Evolutionary conservation across 2,329 filamentous ascomycete species (phyloP).

Genomic region (Hirsutella rhossiliensis): DNA sequence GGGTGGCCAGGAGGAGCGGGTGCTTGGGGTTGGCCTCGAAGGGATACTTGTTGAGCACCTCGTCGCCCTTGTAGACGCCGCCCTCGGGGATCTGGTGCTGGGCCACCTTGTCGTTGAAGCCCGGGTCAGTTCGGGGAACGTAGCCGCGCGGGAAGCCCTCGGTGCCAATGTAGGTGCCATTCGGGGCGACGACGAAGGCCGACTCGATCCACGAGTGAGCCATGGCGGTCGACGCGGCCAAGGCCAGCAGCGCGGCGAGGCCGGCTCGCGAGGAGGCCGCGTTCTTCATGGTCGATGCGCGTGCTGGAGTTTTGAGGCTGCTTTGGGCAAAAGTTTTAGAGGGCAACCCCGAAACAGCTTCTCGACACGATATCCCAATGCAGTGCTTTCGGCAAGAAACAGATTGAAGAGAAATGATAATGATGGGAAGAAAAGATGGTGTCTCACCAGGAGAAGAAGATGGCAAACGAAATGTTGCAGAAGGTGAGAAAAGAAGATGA

Average conservation of each 20-base stretch:
- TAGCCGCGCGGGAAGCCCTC: constrained; percentile 68
- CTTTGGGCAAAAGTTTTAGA: no score
- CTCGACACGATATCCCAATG: no score
- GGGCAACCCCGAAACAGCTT: no score
- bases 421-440: no score
- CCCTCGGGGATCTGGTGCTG: constrained; percentile 50
- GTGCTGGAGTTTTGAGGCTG: no score
- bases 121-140: constrained; percentile 39
- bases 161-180: constrained; percentile 60
- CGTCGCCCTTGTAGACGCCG: constrained; percentile 45
- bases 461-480: no score
- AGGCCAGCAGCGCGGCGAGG: constrained; percentile 15
- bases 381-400: no score
- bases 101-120: constrained; percentile 46
- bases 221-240: constrained; percentile 13
- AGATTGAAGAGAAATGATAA: no score
- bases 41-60: constrained; percentile 33
- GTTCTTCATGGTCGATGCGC: constrained; percentile 8
- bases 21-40: constrained; percentile 32
- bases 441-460: no score
- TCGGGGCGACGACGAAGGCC: constrained; percentile 55
- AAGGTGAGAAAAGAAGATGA: no score
- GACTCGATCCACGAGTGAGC: constrained; percentile 81
- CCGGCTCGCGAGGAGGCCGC: constrained; percentile 7
- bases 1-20: constrained; percentile 46